phyloP scores from a whole-genome alignment of 148 eudicot species.

The Salicornia ramosissima region DNA sequence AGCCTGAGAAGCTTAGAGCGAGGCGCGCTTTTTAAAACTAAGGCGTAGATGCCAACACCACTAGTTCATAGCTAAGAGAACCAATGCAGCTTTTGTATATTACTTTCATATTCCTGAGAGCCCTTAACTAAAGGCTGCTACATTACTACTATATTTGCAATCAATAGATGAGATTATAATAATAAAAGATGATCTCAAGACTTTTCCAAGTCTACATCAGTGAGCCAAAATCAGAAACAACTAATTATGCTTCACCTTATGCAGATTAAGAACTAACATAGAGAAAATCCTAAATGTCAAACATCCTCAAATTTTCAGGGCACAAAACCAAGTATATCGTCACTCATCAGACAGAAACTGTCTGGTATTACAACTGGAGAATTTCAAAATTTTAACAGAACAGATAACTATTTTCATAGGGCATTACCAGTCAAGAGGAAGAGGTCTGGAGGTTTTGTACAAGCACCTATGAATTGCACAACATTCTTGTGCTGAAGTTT shows the following conservation, averaged over 20 bases:
- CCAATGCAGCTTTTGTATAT: not conserved
- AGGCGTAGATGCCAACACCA: not conserved
- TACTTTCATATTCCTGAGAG: not conserved
- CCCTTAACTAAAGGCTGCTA: not conserved
- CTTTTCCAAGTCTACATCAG: not conserved
- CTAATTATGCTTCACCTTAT: not conserved
- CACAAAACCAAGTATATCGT: not conserved
- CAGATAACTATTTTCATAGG: conserved; percentile 8
- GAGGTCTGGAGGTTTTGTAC: conserved; percentile 56
- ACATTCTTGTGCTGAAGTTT: conserved; percentile 75
- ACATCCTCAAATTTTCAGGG: no score
- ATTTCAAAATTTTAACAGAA: not conserved
- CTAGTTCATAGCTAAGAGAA: not conserved
- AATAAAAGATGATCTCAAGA: not conserved
- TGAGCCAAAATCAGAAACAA: not conserved
- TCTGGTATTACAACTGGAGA: not conserved
- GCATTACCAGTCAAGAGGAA: conserved; percentile 76
- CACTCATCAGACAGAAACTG: not conserved
- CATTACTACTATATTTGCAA: not conserved
- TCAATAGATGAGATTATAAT: not conserved
- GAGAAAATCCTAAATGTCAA: not conserved
- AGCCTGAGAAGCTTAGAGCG: no score
- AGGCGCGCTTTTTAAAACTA: no score
- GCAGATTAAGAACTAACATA: not conserved
- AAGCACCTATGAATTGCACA: conserved; percentile 83